These are phyloP conservation scores for Gentiana straminea DNA, from an alignment of 257 asterid species.

Conservation along the genomic window DNA sequence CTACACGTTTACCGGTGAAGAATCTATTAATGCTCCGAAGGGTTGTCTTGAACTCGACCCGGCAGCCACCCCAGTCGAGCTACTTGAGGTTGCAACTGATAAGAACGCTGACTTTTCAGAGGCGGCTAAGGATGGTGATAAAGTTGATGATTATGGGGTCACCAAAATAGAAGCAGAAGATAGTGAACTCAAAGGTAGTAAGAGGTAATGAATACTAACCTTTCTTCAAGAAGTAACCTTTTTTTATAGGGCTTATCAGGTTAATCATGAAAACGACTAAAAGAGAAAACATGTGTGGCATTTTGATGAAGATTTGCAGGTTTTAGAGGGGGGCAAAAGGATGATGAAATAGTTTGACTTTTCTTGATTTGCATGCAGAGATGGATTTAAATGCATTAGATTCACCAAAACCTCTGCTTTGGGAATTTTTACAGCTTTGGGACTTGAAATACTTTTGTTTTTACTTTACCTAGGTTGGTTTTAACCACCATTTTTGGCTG, in stretches of 20 bases:
- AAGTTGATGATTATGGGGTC: conserved; percentile 6
- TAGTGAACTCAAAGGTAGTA: conserved; percentile 8
- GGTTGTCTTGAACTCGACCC: conserved; percentile 80
- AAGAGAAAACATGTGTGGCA: background rate
- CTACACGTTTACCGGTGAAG: conserved; percentile 43
- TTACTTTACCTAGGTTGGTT: conserved; percentile 5
- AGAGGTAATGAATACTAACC: conserved; percentile 1
- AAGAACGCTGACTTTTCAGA: conserved; percentile 7
- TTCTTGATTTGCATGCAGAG: conserved; percentile 1
- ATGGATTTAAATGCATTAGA: background rate
- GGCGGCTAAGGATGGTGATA: conserved; percentile 16
- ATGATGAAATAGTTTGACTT: background rate
- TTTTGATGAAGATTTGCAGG: background rate
- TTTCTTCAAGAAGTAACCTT: background rate
- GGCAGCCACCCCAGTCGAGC: conserved; percentile 70
- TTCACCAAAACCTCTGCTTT: background rate
- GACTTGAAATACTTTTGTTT: background rate
- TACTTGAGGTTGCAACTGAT: conserved; percentile 32
- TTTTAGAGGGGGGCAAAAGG: too few relatives aligned
- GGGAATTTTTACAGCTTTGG: background rate
- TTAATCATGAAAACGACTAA: background rate
- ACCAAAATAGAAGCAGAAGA: conserved; percentile 10
- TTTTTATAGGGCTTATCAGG: background rate
- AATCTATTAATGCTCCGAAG: conserved; percentile 45
- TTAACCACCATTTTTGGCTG: conserved; percentile 11